Evolutionary conservation across 208 protist species (phyloP), one percentile per base, ranked within the genome.

Genomic region (Chromosphaera perkinsii): DNA sequence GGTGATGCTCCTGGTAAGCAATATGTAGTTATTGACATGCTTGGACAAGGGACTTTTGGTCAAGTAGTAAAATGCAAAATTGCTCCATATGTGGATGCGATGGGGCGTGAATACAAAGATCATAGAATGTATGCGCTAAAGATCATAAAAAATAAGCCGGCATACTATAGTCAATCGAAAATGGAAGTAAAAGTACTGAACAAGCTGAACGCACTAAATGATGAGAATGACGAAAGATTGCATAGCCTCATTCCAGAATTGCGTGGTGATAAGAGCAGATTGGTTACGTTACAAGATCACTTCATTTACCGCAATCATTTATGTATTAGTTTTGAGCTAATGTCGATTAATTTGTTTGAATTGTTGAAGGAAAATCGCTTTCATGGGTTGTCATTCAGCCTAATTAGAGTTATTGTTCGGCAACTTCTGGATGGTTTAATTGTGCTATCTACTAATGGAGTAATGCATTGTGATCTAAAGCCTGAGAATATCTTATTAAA

Each of bases 401-500:
- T 90, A 0, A 58, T 82, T 31, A 35, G 47, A 45, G 4, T 26
- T 20, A 51, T 66, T n/a, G 20, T 84, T 10, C 47, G 74, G 40
- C 90, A 95, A 78, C 83, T 96, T 14, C 80, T 96, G 5, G 72
- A 79, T 2, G 87, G 88, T 14, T 77, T 96, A 22, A 80, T 77
- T 33, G 82, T 94, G 0, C 64, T 95, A 32, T 78, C 88, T 51
- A 81, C 90, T 40, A n/a, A n/a, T n/a, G n/a, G n/a, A n/a, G n/a
- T n/a, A n/a, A 91, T 95, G 51, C 93, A 97, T 77, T 91, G 90
- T 66, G 93, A 97, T 75, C 85, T 97, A 49, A 96, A 95, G 67
- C 87, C 87, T 36, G 88, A 93, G 70, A 94, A 93, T 72, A 80
- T 94, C 54, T 75, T 94, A 52, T 77, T 93, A 7, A 58, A 5